Evolutionary conservation across 169 alveolate species (phyloP).

Genomic region (Cryptosporidium xiaoi): DNA sequence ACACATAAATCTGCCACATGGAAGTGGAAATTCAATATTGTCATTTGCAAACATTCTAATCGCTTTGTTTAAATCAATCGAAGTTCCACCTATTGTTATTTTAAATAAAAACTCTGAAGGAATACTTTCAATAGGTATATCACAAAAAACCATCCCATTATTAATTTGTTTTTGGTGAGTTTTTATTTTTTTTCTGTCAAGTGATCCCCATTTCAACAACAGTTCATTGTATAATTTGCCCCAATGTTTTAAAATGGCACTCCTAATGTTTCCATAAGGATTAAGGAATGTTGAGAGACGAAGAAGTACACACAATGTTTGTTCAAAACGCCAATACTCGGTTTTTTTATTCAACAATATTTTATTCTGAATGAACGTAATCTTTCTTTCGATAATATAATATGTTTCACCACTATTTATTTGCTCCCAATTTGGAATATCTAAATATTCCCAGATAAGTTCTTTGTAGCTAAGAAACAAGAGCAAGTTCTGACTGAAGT

Average conservation of each 20-base stretch:
- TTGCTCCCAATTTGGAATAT: constrained; percentile 21
- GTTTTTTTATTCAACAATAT: constrained; percentile 50
- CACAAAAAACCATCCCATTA: background rate
- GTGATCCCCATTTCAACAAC: constrained; percentile 8
- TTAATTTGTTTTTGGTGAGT: no score
- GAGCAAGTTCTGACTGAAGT: no score
- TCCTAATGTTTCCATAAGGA: constrained; percentile 34
- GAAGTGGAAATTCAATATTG: constrained; percentile 8
- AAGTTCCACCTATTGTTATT: constrained; percentile 32
- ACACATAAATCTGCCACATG: constrained; percentile 57
- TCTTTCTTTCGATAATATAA: background rate
- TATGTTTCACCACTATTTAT: background rate
- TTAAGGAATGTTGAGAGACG: constrained; percentile 24
- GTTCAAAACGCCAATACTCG: constrained; percentile 37
- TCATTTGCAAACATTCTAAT: constrained; percentile 9
- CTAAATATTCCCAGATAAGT: constrained; percentile 1
- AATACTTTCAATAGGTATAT: background rate
- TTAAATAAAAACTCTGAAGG: constrained; percentile 1
- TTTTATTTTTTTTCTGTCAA: no score
- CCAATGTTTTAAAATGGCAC: constrained; percentile 26
- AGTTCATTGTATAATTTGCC: background rate
- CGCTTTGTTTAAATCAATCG: constrained; percentile 15
- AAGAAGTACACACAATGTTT: constrained; percentile 41
- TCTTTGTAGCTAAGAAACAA: constrained; percentile 2
- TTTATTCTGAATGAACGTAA: constrained; percentile 5